Conservation (phyloP, 2,329 filamentous ascomycete species). For the Chalaropsis thielavioides region DNA sequence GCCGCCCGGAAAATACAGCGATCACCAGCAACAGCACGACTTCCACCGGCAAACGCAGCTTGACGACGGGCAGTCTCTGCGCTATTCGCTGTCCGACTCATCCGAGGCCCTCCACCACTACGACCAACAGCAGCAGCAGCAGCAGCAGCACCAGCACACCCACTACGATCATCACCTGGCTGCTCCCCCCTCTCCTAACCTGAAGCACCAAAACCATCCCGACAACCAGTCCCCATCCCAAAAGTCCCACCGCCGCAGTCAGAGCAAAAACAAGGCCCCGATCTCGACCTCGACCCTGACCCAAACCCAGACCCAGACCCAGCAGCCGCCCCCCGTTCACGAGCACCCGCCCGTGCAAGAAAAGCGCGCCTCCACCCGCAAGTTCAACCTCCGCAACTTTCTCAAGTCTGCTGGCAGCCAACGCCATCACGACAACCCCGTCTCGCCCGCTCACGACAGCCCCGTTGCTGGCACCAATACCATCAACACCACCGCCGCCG, state of each 20-base stretch:
- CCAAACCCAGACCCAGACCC: neutral
- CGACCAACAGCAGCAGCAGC: conserved; percentile 19
- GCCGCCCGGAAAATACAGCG: conserved; percentile 5
- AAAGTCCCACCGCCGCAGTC: neutral
- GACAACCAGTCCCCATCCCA: neutral
- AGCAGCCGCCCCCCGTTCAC: conserved; percentile 1
- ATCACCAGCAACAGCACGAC: conserved; percentile 21
- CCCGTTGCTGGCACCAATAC: neutral
- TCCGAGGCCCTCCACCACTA: neutral
- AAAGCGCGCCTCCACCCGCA: conserved; percentile 10
- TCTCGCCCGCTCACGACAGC: conserved; percentile 1
- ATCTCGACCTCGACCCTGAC: neutral
- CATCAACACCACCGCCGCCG: conserved; percentile 15
- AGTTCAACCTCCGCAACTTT: conserved; percentile 12
- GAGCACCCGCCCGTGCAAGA: conserved; percentile 5
- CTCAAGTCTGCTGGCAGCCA: conserved; percentile 13
- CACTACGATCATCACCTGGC: neutral
- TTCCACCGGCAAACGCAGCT: conserved; percentile 20
- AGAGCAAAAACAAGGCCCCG: neutral
- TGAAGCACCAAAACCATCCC: neutral
- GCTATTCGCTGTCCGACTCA: conserved; percentile 14
- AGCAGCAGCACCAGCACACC: conserved; percentile 20
- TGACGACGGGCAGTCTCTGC: conserved; percentile 19
- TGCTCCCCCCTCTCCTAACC: neutral
- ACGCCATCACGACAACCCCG: conserved; percentile 12